phyloP scores from a whole-genome alignment of 208 protist genomes.

The Acanthamoeba lenticulata region DNA sequence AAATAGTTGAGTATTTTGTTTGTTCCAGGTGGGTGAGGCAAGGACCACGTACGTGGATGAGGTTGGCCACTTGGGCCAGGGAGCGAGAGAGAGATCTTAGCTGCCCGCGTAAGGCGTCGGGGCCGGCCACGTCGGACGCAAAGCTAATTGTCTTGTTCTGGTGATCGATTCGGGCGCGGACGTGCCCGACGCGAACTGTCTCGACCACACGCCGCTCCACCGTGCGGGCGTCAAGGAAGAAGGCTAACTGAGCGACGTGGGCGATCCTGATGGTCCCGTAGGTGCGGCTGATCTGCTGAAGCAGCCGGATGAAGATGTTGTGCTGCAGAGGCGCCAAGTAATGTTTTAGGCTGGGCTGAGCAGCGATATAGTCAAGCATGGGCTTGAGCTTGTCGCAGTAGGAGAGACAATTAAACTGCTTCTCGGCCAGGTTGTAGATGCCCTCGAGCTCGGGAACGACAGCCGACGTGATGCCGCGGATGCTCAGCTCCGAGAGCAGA shows the following conservation, averaged over 20 bases:
- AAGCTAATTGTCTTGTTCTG: slow-evolving; percentile 56
- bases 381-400: slow-evolving; percentile 57
- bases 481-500: slow-evolving; percentile 66
- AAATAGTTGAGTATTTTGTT: neutral
- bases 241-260: neutral
- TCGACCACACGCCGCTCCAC: slow-evolving; percentile 38
- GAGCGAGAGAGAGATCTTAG: slow-evolving; percentile 19
- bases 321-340: slow-evolving; percentile 28
- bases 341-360: slow-evolving; percentile 34
- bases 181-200: slow-evolving; percentile 28
- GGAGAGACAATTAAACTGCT: slow-evolving; percentile 72
- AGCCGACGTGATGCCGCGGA: slow-evolving; percentile 29
- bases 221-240: slow-evolving; percentile 16
- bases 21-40: neutral
- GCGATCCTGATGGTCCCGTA: slow-evolving; percentile 22
- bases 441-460: slow-evolving; percentile 69
- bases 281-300: slow-evolving; percentile 16
- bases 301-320: slow-evolving; percentile 32
- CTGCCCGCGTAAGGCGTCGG: slow-evolving; percentile 26
- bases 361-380: slow-evolving; percentile 60
- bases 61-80: slow-evolving; percentile 9
- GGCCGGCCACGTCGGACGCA: neutral
- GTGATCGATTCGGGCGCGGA: slow-evolving; percentile 26
- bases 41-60: neutral
- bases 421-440: slow-evolving; percentile 76